phyloP scores from a whole-genome alignment of 179 eudicot genomes.

The Spergularia azorica region DNA sequence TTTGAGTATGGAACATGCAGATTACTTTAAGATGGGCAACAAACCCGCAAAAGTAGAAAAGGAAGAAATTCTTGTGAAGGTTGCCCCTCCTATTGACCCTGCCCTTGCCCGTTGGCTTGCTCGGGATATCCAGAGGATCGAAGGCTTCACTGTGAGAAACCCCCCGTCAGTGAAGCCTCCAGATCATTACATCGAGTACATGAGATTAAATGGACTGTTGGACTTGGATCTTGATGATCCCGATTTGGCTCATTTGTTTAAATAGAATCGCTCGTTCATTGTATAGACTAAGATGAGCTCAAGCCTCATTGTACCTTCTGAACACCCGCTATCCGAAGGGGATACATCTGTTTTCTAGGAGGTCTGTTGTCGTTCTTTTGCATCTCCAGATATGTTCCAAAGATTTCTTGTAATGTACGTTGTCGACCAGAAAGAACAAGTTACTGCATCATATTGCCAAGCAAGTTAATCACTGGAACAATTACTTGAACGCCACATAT shows the following conservation, averaged over 20 bases:
- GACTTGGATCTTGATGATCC: constrained; percentile 84
- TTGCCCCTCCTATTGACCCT: constrained; percentile 70
- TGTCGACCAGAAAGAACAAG: not conserved
- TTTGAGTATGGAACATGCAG: constrained; percentile 28
- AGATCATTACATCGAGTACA: constrained; percentile 74
- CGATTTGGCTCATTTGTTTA: constrained; percentile 72
- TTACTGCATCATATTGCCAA: not conserved
- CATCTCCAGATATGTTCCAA: not conserved
- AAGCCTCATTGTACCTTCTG: not conserved
- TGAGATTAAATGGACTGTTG: constrained; percentile 76
- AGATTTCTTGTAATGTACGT: not conserved
- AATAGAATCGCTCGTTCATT: constrained; percentile 22
- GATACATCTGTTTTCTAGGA: not conserved
- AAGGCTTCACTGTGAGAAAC: constrained; percentile 57
- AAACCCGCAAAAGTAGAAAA: constrained; percentile 57
- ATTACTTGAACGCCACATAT: too few species aligned
- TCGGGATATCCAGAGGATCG: constrained; percentile 61
- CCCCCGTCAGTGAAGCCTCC: constrained; percentile 66
- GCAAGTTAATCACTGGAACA: not conserved
- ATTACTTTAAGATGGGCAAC: constrained; percentile 61
- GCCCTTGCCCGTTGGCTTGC: constrained; percentile 71
- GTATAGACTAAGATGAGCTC: not conserved
- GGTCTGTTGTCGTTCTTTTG: not conserved
- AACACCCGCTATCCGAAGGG: not conserved
- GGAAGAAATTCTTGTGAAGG: constrained; percentile 53